Evolutionary conservation across 306 rosid species (phyloP), one percentile per base, ranked within the genome.

Genomic region (Acmispon strigosus): DNA sequence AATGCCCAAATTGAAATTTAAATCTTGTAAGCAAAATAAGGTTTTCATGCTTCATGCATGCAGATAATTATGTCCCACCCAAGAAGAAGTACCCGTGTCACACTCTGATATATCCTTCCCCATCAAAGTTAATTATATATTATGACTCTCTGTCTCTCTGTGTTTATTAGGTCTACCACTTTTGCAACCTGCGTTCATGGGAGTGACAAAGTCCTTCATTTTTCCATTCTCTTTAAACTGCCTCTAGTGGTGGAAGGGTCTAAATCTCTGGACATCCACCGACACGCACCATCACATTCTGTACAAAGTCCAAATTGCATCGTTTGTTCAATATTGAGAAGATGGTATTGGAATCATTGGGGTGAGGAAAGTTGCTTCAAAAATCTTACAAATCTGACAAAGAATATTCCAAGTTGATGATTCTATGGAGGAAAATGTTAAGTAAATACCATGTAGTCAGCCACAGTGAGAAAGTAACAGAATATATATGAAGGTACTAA

Each of bases 341-440:
- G 85, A 78, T 70, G 66, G 77, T 27, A 70, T 81, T 83, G 81
- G 86, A 76, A 81, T 87, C 76, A 79, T 79, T 65, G 24, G 27
- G 18, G 57, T 50, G 45, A 60, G 16, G 42, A 69, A 52, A 76
- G 56, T 27, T 48, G 65, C 32, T 37, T 17, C 48, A 16, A 56
- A 82, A 79, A 76, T 82, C 75, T 69, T 57, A 54, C 59, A 79
- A 74, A 76, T 71, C 42, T 70, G 70, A 67, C 76, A 74, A 67
- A 69, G 75, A 76, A 79, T 84, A 85, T 85, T 85, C 88, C 66
- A 58, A 53, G 78, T 73, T 67, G 78, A 76, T 70, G 63, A 43
- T 69, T 63, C 11, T 61, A 19, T 54, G 24, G 4, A 1, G 3
- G 4, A 3, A 27, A 27, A 27, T 27, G 2, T 2, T 27, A 4